Conservation (phyloP, 805 yeast genomes). For the Lachancea quebecensis region DNA sequence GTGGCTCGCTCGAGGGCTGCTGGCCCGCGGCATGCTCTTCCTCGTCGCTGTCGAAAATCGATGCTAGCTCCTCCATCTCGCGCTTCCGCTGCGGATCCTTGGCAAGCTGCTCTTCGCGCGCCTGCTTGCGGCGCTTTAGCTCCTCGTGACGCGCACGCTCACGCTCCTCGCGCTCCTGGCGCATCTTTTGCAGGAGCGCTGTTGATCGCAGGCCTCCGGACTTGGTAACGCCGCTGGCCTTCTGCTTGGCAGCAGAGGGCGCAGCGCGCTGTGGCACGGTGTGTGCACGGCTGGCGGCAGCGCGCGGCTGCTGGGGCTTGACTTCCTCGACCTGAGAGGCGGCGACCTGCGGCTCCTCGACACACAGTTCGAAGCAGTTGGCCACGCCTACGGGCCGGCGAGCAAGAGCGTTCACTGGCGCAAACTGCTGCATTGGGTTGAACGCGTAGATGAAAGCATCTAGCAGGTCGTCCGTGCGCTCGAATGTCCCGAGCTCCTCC, state of each 20-base stretch:
- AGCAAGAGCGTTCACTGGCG: slow-evolving; percentile 1
- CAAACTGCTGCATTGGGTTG: slow-evolving; percentile 23
- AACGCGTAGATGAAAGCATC: slow-evolving; percentile 32
- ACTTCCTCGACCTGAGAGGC: no score
- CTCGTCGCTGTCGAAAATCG: slow-evolving; percentile 25
- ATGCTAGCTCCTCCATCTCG: slow-evolving; percentile 25
- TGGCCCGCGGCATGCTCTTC: slow-evolving; percentile 1
- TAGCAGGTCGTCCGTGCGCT: slow-evolving; percentile 12
- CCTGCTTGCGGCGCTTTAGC: slow-evolving; percentile 20
- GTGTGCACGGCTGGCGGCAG: no score
- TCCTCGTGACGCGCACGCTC: slow-evolving; percentile 26
- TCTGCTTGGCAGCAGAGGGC: no score
- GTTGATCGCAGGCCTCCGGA: slow-evolving; percentile 26
- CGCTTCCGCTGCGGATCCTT: slow-evolving; percentile 24
- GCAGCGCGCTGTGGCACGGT: no score
- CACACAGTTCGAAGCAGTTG: slow-evolving; percentile 4
- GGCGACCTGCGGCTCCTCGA: neutral
- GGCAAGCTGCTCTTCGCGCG: slow-evolving; percentile 12
- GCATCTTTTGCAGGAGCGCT: slow-evolving; percentile 28
- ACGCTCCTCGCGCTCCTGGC: slow-evolving; percentile 26
- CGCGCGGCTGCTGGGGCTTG: no score
- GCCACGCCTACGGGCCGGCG: slow-evolving; percentile 4
- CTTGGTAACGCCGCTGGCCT: neutral
- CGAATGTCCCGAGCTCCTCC: slow-evolving; percentile 16
- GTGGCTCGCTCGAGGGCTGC: neutral